phyloP scores from a whole-genome alignment of 2,329 filamentous ascomycete genomes.

The Pseudogymnoascus sp. region DNA sequence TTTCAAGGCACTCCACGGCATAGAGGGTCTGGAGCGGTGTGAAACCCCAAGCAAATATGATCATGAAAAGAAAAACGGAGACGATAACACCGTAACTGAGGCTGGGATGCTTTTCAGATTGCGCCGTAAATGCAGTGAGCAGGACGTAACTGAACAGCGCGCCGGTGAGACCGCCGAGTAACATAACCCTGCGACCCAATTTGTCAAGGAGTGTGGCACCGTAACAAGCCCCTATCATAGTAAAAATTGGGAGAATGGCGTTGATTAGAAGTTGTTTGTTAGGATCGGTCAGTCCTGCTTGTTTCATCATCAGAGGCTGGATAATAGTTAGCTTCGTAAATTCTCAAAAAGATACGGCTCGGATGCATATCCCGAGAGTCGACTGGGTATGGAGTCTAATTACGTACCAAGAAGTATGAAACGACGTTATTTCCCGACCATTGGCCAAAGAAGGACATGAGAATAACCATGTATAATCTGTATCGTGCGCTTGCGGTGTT shows the following conservation, averaged over 20 bases:
- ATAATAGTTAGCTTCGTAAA: slow-evolving; percentile 27
- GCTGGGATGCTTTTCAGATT: slow-evolving; percentile 23
- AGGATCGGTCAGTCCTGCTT: slow-evolving; percentile 28
- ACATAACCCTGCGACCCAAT: slow-evolving; percentile 36
- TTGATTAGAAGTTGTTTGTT: slow-evolving; percentile 29
- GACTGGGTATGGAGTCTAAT: not conserved
- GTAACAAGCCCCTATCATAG: slow-evolving; percentile 32
- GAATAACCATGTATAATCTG: slow-evolving; percentile 41
- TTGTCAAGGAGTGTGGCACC: slow-evolving; percentile 35
- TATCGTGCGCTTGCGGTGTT: slow-evolving; percentile 41
- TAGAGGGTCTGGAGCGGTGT: slow-evolving; percentile 23
- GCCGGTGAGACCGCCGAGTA: slow-evolving; percentile 26
- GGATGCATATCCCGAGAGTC: not conserved
- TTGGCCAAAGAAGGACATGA: slow-evolving; percentile 45
- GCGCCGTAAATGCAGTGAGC: slow-evolving; percentile 25
- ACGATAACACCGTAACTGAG: slow-evolving; percentile 40
- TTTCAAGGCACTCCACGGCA: slow-evolving; percentile 31
- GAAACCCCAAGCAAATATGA: slow-evolving; percentile 36
- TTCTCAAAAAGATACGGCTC: slow-evolving; percentile 22
- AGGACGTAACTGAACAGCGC: slow-evolving; percentile 18
- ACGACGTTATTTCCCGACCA: slow-evolving; percentile 28
- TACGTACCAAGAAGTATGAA: slow-evolving; percentile 22
- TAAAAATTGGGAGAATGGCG: slow-evolving; percentile 29
- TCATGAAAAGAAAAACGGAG: slow-evolving; percentile 40
- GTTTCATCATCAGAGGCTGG: slow-evolving; percentile 33